Evolutionary conservation across 768 basidiomycete species (phyloP).

Genomic region (Auricularia heimuer): DNA sequence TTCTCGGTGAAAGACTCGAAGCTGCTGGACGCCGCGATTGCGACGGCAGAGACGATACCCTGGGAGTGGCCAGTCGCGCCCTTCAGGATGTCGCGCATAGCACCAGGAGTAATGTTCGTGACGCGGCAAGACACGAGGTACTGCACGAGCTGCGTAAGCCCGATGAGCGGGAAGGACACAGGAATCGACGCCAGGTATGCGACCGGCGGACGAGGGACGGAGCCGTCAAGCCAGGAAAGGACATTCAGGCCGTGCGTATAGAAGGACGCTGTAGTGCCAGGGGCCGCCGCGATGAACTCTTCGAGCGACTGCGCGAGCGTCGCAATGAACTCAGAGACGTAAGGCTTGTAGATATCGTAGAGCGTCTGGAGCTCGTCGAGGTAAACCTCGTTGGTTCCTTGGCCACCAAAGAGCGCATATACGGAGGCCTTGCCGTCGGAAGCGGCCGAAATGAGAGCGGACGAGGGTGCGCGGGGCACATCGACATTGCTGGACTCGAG

Average conservation of each 20-base stretch:
- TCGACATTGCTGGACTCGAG: conserved; percentile 48
- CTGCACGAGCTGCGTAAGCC: conserved; percentile 89
- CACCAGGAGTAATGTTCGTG: conserved; percentile 63
- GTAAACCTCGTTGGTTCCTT: conserved; percentile 97
- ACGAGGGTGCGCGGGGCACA: conserved; percentile 50
- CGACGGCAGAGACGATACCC: conserved; percentile 91
- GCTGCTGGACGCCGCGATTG: conserved; percentile 68
- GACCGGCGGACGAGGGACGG: conserved; percentile 59
- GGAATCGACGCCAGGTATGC: conserved; percentile 89
- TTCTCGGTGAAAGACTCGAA: conserved; percentile 69
- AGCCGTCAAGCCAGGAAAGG: conserved; percentile 71
- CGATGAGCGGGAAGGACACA: conserved; percentile 90
- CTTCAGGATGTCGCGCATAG: conserved; percentile 63
- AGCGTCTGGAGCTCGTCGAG: conserved; percentile 90
- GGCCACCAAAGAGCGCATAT: conserved; percentile 94
- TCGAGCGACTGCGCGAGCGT: conserved; percentile 44
- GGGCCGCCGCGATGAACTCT: conserved; percentile 30
- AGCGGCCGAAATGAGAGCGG: conserved; percentile 61
- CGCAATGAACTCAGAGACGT: conserved; percentile 62
- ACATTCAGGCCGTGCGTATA: conserved; percentile 80
- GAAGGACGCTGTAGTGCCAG: conserved; percentile 22
- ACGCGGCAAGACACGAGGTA: conserved; percentile 78
- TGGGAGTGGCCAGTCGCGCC: conserved; percentile 97
- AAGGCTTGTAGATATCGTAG: conserved; percentile 85
- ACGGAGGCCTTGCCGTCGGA: conserved; percentile 56